Evolutionary conservation across 2,329 filamentous ascomycete genomes (phyloP).

Genomic region (Fusarium globosum): DNA sequence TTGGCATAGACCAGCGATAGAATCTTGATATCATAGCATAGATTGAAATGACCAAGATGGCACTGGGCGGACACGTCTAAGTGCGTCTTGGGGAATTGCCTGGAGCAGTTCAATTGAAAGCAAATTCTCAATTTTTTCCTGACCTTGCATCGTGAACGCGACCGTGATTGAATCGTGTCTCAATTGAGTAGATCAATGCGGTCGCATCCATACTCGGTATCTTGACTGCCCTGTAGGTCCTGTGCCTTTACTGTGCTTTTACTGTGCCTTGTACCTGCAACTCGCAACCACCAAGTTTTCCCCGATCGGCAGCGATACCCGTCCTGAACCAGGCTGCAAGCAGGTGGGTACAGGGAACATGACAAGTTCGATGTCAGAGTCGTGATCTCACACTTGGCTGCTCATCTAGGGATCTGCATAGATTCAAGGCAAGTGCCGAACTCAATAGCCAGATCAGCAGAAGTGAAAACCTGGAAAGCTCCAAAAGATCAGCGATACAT

Average conservation of each 20-base stretch:
- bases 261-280: slow-evolving; percentile 2
- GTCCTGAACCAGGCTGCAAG: not conserved
- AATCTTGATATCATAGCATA: slow-evolving; percentile 41
- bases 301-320: slow-evolving; percentile 9
- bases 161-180: not conserved
- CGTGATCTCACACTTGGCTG: slow-evolving; percentile 6
- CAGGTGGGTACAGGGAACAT: not conserved
- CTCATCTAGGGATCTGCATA: not conserved
- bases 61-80: not conserved
- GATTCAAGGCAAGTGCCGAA: slow-evolving; percentile 10
- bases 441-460: not conserved
- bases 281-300: not conserved
- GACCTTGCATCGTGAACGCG: not conserved
- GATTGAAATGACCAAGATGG: slow-evolving; percentile 14
- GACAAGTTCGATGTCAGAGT: not conserved
- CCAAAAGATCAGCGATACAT: slow-evolving; percentile 1
- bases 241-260: not conserved
- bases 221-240: not conserved
- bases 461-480: not conserved
- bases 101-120: slow-evolving; percentile 38
- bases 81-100: slow-evolving; percentile 29
- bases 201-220: not conserved
- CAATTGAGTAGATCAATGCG: not conserved
- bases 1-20: slow-evolving; percentile 39
- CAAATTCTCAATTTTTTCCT: slow-evolving; percentile 19